Evolutionary conservation across 805 yeast species (phyloP), one percentile per base, ranked within the genome.

Genomic region (Yarrowia alimentaria): DNA sequence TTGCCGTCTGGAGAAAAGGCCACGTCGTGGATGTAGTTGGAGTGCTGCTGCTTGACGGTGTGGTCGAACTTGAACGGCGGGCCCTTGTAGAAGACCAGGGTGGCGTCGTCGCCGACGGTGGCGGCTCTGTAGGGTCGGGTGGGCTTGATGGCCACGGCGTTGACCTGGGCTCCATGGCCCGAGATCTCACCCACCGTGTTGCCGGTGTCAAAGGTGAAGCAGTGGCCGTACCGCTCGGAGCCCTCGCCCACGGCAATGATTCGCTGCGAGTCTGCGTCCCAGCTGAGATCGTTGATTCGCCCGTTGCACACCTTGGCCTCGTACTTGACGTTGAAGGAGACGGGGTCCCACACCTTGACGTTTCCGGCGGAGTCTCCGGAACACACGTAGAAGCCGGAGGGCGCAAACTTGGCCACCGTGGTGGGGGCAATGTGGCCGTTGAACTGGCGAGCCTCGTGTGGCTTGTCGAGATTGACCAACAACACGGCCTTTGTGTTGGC

Each of bases 201-300:
- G 55, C 99, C 99, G 1, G 95, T 78, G 63, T 93, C 99, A 77
- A 84, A 85, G 6, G 95, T 80, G 65, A 91, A 87, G 56, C 94
- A 89, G 58, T 85, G 96, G 6, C 98, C 99, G 62, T 79, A 90
- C 55, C 85, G 77, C 59, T 89, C 96, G 58, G 83, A 83, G 43
- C 98, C 99, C 58, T 85, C 83, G 51, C 99, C 99, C 9, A 90
- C 98, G 1, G 96, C 96, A 62, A 93, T 86, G 48, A 93, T 70
- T 58, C 99, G 77, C 54, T 80, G 73, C 38, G 81, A 79, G 61
- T 91, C 99, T 20, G 83, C 82, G 65, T 93, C 98, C 98, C 98
- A 91, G 1, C 87, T 83, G 55, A 91, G 70, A 55, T 86, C 90
- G 58, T 77, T 83, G 61, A 93, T 80, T 6, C 85, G 77, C 4